Base-by-base conservation (phyloP, 345 rosid genomes). In the Excoecaria agallocha region DNA sequence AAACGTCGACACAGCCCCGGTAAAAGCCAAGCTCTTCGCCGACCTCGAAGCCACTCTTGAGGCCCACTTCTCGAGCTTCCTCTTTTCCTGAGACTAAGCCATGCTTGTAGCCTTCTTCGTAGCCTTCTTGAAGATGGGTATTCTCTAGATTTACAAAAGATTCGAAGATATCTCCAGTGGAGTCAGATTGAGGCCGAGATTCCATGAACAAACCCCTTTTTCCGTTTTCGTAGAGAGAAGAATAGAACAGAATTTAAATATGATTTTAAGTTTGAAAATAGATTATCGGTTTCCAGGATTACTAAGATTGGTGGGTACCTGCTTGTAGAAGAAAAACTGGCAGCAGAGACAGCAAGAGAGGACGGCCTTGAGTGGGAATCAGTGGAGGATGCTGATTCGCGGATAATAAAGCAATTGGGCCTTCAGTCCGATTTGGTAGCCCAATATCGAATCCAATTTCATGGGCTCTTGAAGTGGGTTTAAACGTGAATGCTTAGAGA, bases 1-100 rank as follows among this genome's bases (percentile, higher is more conserved):
- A 91, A 13, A 93, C 77, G 51, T 82, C 87, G 58, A 86, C 84
- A 78, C 97, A 94, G 61, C 97, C 95, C 51, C 74, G 80, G 84
- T 94, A 92, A 85, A 94, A 85, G 1, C 97, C 97, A 17, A 90
- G 58, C 41, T 90, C 91, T 82, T 94, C 95, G 12, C 97, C 97
- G 15, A 82, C 80, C 57, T 87, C 97, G 78, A 89, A 91, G 45
- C 99, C 92, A 3, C 58, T 64, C 82, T 83, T 85, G 46, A 90
- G 82, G 41, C 92, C 99, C 17, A 89, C 86, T 70, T 80, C 82
- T 37, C 78, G 70, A 68, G 84, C 97, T 12, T 90, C 98, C 72
- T 91, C 89, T 46, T 75, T 77, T 35, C 97, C 98, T 3, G 86
- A 41, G 22, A 66, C 74, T 12, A 86, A 63, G 43, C 98, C 97